Base-by-base conservation (phyloP, 495 filamentous ascomycete genomes). In the Tuber magnatum region DNA sequence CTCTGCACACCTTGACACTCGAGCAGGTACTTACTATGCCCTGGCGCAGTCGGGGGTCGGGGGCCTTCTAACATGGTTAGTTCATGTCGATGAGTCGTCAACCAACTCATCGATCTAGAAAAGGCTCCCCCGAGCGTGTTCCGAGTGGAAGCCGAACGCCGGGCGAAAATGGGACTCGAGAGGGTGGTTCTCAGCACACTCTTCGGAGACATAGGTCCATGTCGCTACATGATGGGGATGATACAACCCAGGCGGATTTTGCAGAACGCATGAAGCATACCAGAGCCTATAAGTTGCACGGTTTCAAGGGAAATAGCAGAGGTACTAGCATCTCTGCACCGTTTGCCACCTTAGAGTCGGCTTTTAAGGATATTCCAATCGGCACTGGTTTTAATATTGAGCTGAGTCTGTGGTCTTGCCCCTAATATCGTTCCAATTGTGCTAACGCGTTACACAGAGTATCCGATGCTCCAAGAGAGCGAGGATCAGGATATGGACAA, bases 401-500 rank as follows among this genome's bases (percentile, higher is more conserved):
- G 86, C 91, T 99, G 87, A 99, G 88, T 89, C 83, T 83, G 88
- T 85, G 77, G 38, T 51, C 48, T 43, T 70, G 18, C 9, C 20
- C 51, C 43, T 40, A 40, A 43, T 7, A 22, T n/a, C 20, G 73
- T 41, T 4, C 61, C 22, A 16, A 73, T 71, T 65, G 16, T 32
- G 12, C 44, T 74, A 65, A 65, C 10, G 14, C 28, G 35, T 41
- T 83, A 83, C 61, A 80, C 73, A 89, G 88, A 98, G 83, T 99
- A 99, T 83, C 96, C 96, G 35, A 97, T 97, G 93, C 89, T 98
- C 70, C 90, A 92, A 81, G 96, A 99, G 86, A 91, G 87, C 80
- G 93, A 97, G 83, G 92, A 95, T 83, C 91, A 97, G 77, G 94
- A 96, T 78, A 98, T 99, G 96, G 96, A 98, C 82, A 92, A 93